These are phyloP conservation scores for Aspergillus steynii DNA, from an alignment of 495 filamentous ascomycete species.

Conservation along the genomic window DNA sequence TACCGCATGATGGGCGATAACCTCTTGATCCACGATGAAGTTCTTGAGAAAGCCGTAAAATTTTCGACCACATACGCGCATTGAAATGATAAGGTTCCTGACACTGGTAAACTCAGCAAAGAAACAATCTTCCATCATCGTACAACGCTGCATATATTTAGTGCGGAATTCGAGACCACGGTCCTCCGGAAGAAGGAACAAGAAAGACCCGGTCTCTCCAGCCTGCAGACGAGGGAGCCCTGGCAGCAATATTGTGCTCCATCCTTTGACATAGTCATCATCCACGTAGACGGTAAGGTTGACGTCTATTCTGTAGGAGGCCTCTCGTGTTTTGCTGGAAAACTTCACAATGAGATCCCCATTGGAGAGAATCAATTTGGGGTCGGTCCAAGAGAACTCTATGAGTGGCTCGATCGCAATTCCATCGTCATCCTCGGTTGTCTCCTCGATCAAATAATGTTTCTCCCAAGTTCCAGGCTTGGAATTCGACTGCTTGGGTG, in stretches of 20 bases:
- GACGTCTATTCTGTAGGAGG: conserved; percentile 6
- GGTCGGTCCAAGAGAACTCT: no score
- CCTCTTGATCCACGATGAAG: conserved; percentile 34
- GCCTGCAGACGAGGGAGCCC: conserved; percentile 31
- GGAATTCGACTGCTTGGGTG: no score
- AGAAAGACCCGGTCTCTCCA: conserved; percentile 29
- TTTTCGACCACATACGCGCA: conserved; percentile 29
- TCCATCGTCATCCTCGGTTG: no score
- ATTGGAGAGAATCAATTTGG: no score
- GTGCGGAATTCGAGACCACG: conserved; percentile 38
- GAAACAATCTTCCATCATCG: conserved; percentile 34
- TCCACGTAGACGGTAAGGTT: conserved; percentile 22
- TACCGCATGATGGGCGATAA: conserved; percentile 18
- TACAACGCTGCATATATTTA: conserved; percentile 27
- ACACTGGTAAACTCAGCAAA: conserved; percentile 32
- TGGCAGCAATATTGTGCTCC: conserved; percentile 31
- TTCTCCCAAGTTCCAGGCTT: no score
- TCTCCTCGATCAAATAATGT: no score
- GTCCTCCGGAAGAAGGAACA: conserved; percentile 30
- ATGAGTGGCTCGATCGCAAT: no score
- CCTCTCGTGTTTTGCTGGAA: no score
- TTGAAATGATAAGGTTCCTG: conserved; percentile 27
- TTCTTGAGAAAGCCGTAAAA: conserved; percentile 35
- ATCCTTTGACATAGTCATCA: conserved; percentile 24
- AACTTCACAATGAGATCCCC: no score